Conservation (phyloP, 2,329 filamentous ascomycete species). For the Cadophora luteo-olivacea region DNA sequence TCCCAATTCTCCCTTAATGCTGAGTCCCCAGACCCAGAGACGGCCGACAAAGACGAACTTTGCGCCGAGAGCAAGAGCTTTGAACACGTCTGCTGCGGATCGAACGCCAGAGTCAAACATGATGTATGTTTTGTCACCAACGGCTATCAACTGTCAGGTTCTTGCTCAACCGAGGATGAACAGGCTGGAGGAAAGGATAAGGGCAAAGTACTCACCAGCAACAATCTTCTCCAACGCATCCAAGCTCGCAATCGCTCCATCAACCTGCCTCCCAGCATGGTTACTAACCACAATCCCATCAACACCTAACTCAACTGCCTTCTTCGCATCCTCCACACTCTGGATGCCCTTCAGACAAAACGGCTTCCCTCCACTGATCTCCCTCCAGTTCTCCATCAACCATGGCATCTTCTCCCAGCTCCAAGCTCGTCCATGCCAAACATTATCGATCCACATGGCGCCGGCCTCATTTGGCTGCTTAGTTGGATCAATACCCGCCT, state of each 20-base stretch:
- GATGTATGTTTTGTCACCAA: conserved; percentile 32
- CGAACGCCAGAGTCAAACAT: conserved; percentile 63
- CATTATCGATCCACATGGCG: conserved; percentile 66
- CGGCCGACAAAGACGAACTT: conserved; percentile 68
- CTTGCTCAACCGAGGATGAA: not conserved
- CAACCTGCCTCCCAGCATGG: conserved; percentile 58
- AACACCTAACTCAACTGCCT: conserved; percentile 61
- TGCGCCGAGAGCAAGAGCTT: conserved; percentile 66
- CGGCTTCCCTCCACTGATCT: conserved; percentile 61
- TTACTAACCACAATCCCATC: conserved; percentile 69
- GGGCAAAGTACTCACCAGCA: conserved; percentile 46
- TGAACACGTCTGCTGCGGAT: conserved; percentile 63
- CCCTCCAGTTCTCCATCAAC: conserved; percentile 65
- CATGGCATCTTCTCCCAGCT: conserved; percentile 69
- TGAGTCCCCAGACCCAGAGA: conserved; percentile 65
- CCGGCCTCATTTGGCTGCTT: conserved; percentile 60
- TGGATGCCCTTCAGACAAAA: conserved; percentile 70
- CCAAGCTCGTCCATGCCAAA: conserved; percentile 68
- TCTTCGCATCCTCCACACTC: conserved; percentile 61
- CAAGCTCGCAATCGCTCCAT: conserved; percentile 58
- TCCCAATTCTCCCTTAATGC: conserved; percentile 65
- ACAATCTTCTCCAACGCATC: conserved; percentile 66
- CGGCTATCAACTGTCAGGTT: conserved; percentile 23
- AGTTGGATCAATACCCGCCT: conserved; percentile 58
- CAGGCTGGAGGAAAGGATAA: too few species aligned